A percentile compares a stretch with the other conserved stretches of the same genome.
These are phyloP conservation scores for Arxiozyma heterogenica DNA, from an alignment of 1,139 yeast species.

Conservation along the genomic window DNA sequence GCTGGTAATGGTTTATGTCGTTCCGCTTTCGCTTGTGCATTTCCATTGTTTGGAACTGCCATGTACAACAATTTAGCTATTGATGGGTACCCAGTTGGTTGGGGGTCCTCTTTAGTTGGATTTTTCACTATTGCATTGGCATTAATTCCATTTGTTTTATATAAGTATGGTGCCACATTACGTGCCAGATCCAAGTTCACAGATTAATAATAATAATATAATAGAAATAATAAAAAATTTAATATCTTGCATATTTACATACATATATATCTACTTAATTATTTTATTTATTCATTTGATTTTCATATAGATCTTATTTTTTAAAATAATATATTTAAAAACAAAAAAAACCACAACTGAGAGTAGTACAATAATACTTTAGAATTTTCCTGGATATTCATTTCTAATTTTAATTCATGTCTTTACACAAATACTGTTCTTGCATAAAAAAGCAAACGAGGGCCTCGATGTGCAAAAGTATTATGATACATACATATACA, in stretches of 20 bases:
- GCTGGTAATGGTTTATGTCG: conserved; percentile 49
- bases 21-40: conserved; percentile 47
- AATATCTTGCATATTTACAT: background rate
- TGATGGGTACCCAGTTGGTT: conserved; percentile 44
- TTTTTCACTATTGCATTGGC: conserved; percentile 38
- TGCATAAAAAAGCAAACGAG: background rate
- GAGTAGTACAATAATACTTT: no score
- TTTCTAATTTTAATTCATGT: no score
- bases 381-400: no score
- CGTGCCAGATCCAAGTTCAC: conserved; percentile 11
- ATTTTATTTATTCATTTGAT: background rate
- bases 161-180: conserved; percentile 44
- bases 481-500: background rate
- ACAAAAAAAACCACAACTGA: no score
- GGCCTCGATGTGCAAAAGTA: background rate
- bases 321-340: no score
- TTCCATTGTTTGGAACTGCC: conserved; percentile 51
- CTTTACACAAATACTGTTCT: no score
- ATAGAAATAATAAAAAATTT: no score
- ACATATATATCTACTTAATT: no score
- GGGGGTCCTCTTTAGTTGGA: conserved; percentile 46
- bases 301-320: no score
- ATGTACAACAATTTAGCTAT: conserved; percentile 42
- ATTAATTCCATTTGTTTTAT: conserved; percentile 40
- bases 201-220: background rate